Evolutionary conservation across 2,329 filamentous ascomycete species (phyloP), one percentile per base, ranked within the genome.

Genomic region (Trematosphaeria pertusa): DNA sequence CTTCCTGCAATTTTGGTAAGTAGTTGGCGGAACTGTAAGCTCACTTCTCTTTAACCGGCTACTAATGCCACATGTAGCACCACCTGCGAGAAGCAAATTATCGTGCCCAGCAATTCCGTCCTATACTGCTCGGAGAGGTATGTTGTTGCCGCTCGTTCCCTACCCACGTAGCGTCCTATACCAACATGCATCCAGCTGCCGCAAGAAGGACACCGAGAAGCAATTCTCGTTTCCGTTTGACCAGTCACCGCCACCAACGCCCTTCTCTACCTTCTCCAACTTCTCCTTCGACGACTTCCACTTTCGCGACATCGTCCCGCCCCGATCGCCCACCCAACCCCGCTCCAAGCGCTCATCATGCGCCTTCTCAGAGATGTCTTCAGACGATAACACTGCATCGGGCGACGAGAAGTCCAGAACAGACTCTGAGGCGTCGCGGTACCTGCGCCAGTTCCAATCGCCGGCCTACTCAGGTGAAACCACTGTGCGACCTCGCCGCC

Each of bases 121-220:
- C 74, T 87, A 34, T 87, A 87, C 66, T 87, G 84, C 73, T 86
- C 82, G 40, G 82, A 86, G 74, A 79, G 79, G 83, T 86, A 76
- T 64, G 75, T 38, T 45, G 37, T 34, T 37, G 20, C 15, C 39
- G 19, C 43, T 52, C 37, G 32, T 42, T 15, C 32, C 15, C 10
- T 31, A 35, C 14, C 35, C 17, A 14, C 37, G 41, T 28, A 31
- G 20, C 26, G 36, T 33, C 34, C 14, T 24, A 34, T 34, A 36
- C 59, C 65, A 30, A 67, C 54, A 44, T 42, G 19, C 20, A 31
- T 31, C 22, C 43, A 78, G 77, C 58, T 79, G 77, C 61, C 74
- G 75, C 37, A 73, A 70, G 54, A 74, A 73, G 60, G 77, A 79
- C 59, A 65, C 67, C 32, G 68, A 71, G 44, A 75, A 73, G 58